These are phyloP conservation scores for Carex parvula DNA, from an alignment of 176 grass and related monocot genomes.

Conservation along the genomic window DNA sequence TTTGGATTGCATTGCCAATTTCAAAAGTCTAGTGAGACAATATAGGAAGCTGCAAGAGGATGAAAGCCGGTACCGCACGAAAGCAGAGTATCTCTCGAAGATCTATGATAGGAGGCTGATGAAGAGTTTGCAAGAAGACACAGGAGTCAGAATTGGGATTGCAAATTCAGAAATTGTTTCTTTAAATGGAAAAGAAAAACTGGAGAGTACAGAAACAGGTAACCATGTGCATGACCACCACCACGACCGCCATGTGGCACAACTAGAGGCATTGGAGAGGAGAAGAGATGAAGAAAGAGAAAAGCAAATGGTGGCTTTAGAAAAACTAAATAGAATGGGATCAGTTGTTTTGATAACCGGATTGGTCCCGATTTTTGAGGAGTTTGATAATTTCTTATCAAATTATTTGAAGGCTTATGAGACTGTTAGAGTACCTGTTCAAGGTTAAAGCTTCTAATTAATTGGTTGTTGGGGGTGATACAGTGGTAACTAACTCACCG, in stretches of 20 bases:
- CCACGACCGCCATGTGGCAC: conserved; percentile 28
- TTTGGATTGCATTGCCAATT: conserved; percentile 39
- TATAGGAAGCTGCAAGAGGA: conserved; percentile 48
- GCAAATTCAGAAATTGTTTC: conserved; percentile 32
- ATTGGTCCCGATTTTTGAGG: conserved; percentile 56
- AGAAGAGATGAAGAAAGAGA: conserved; percentile 51
- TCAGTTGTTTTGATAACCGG: conserved; percentile 47
- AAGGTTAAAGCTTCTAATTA: conserved; percentile 6
- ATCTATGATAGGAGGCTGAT: conserved; percentile 34
- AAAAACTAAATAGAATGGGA: conserved; percentile 37
- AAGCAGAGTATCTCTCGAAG: conserved; percentile 36
- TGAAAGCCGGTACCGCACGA: conserved; percentile 43
- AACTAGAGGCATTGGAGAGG: conserved; percentile 35
- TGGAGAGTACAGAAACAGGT: conserved; percentile 19
- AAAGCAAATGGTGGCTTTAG: conserved; percentile 40
- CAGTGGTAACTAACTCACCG: neutral
- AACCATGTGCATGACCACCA: conserved; percentile 12
- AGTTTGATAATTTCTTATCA: conserved; percentile 44
- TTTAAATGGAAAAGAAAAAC: conserved; percentile 2
- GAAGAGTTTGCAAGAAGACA: conserved; percentile 29
- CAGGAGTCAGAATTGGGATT: neutral
- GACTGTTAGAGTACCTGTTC: conserved; percentile 37
- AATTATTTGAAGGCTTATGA: conserved; percentile 39
- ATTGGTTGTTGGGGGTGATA: neutral
- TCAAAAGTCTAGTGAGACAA: conserved; percentile 36